Base-by-base conservation (phyloP, 495 filamentous ascomycete species). In the Daldinia grandis region DNA sequence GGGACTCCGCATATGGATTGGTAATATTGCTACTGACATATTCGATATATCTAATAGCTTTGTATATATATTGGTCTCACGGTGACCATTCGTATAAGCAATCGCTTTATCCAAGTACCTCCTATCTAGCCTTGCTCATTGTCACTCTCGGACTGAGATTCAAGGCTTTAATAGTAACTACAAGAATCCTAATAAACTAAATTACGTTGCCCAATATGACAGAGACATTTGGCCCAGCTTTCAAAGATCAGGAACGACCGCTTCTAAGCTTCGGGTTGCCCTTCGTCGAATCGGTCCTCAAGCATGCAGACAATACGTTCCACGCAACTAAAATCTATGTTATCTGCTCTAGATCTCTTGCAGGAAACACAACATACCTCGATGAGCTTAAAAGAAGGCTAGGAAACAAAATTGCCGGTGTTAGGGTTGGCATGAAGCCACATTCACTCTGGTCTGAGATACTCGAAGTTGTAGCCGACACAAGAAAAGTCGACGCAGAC, bases 391-490 rank as follows among this genome's bases (percentile, higher is more conserved):
- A 76, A 1, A 10, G 61, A 3, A 77, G 81, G 2, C 44, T 90
- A 10, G 74, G 77, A 3, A 69, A 75, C 15, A 78, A 82, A 24
- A 51, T 84, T 37, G 88, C 80, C 6, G 87, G 87, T 7, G 70
- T 80, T 24, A 80, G 82, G 3, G 71, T 84, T 51, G 87, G 88
- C 42, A 87, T 90, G 81, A 81, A 79, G 33, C 82, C 85, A 56
- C 87, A 89, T 73, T 88, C 86, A 12, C 77, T 83, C 51, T 87
- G 81, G 82, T 87, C 85, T 5, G 87, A 90, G 65, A 80, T 88
- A 3, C 65, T 89, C 8, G 78, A 87, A 56, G 81, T 88, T 57
- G 73, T 80, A 8, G 72, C 80, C 5, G 86, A 88, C 19, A 78
- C 79, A 9, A 73, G 78, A 17, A 73, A 74, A 6, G 66, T 64